phyloP scores from a whole-genome alignment of 768 basidiomycete species.

The Leccinellum luteum region DNA sequence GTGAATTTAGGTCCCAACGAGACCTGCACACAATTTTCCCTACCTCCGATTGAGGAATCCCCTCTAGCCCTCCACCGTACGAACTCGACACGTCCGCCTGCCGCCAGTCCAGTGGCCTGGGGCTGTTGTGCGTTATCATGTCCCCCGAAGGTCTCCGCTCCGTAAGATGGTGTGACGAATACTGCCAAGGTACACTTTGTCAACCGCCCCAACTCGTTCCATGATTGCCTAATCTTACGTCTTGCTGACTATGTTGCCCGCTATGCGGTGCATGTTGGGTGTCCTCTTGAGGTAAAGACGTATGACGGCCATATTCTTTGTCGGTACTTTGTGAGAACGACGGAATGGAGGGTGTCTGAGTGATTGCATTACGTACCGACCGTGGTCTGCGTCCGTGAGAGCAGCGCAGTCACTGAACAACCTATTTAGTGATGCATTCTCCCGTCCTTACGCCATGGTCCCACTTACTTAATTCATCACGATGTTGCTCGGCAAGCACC shows the following conservation, averaged over 20 bases:
- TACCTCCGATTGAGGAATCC: conserved; percentile 35
- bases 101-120: conserved; percentile 33
- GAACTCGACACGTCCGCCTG: conserved; percentile 32
- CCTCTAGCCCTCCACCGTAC: conserved; percentile 28
- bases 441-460: conserved; percentile 2
- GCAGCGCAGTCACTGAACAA: conserved; percentile 31
- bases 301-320: conserved; percentile 34
- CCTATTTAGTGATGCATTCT: conserved; percentile 19
- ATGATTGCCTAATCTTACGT: conserved; percentile 28
- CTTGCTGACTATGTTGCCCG: conserved; percentile 30
- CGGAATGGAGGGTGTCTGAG: conserved; percentile 6
- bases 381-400: conserved; percentile 35
- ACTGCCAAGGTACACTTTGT: conserved; percentile 23
- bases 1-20: conserved; percentile 30
- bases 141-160: conserved; percentile 32
- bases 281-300: conserved; percentile 32
- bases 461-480: conserved; percentile 54
- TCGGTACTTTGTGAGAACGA: conserved; percentile 20
- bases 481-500: conserved; percentile 60
- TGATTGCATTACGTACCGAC: conserved; percentile 29
- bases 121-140: conserved; percentile 35
- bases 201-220: conserved; percentile 16
- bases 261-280: conserved; percentile 30
- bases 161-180: conserved; percentile 33
- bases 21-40: conserved; percentile 11